Evolutionary conservation across 768 basidiomycete genomes (phyloP), one percentile per base, ranked within the genome.

Genomic region (Termitomyces sp.): DNA sequence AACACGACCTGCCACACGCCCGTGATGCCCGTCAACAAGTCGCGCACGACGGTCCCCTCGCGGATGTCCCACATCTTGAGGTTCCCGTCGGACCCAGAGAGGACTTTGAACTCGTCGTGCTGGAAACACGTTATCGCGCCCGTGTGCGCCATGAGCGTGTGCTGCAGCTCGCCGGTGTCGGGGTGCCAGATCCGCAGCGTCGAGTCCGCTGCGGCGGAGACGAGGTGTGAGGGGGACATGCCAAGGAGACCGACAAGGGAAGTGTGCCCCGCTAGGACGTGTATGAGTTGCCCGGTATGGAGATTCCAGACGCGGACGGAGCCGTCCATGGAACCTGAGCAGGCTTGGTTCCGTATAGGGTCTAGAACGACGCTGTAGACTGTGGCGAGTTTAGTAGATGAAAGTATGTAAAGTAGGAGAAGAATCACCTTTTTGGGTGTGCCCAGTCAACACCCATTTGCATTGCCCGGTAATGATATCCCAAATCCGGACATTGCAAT

Each of bases 101-200:
- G 81, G 46, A 98, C 92, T 69, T 97, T 98, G 78, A 92, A 93
- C 69, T 98, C 95, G 70, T 98, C 96, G 64, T 97, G 94, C 71
- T 96, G 94, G 80, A 98, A 98, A 74, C 96, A 99, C 18, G 97
- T 98, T 64, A 99, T 98, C n/a, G 96, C 94, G 22, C 95, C 96
- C 6, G 89, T 90, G 70, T 98, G 96, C 1, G 92, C 93, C 4
- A 88, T 86, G 31, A 99, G 82, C 0, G 88, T 86, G 63, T 94
- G 88, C 39, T 82, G 84, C 31, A 92, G 78, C 57, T 86, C 85
- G 55, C 93, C 92, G 0, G 84, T 84, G 37, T 87, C 84, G 1
- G 94, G 91, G 66, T 98, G 89, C 96, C 96, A 98, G 42, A 98
- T 83, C 8, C 95, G 87, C 8, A 99, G 76, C 0, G 94, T 96